A percentile compares a stretch with the other conserved stretches of the same genome.
These are phyloP conservation scores for Fusarium armeniacum DNA, from an alignment of 2,329 filamentous ascomycete species.

Conservation along the genomic window DNA sequence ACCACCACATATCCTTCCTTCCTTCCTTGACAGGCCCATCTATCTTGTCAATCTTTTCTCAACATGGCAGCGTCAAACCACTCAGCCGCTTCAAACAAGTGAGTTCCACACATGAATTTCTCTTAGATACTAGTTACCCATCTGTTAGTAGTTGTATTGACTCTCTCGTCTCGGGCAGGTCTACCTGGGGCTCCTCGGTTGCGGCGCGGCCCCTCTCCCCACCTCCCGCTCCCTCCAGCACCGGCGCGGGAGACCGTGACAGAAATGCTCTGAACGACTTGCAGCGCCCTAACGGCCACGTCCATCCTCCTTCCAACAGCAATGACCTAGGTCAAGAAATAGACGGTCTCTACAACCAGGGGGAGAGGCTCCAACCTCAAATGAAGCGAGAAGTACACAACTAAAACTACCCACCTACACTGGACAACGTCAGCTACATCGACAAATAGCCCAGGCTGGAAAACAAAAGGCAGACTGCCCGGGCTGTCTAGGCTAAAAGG, in stretches of 20 bases:
- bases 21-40: background rate
- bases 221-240: background rate
- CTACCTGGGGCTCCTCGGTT: constrained; percentile 1
- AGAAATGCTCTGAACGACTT: background rate
- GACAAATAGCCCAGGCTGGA: background rate
- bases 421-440: too few species aligned
- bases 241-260: background rate
- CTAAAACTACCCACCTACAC: too few species aligned
- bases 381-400: background rate
- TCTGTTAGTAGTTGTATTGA: background rate
- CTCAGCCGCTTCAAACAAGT: background rate
- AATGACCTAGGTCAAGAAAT: constrained; percentile 1
- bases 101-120: background rate
- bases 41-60: background rate
- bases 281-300: background rate
- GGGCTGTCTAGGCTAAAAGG: background rate
- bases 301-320: background rate
- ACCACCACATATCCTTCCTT: background rate
- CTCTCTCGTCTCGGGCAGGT: constrained; percentile 2
- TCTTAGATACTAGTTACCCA: background rate
- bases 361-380: constrained; percentile 1
- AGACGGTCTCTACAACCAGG: background rate
- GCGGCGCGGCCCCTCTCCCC: constrained; percentile 2
- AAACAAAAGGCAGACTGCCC: background rate
- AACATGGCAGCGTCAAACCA: background rate